Evolutionary conservation across 306 rosid species (phyloP).

Genomic region (Malus orientalis): DNA sequence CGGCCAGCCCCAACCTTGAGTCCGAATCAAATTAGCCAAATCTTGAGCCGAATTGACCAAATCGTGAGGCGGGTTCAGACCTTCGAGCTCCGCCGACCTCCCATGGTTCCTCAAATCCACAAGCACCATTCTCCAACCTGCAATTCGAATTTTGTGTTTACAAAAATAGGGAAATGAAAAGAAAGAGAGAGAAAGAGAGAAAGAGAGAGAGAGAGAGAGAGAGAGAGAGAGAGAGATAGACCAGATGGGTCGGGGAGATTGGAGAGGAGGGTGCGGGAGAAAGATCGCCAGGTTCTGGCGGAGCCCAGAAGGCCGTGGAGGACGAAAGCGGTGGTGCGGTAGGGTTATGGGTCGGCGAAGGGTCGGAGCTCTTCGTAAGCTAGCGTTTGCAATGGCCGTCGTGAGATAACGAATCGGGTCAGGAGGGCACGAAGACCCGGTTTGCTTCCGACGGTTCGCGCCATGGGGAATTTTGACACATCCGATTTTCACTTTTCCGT

Average conservation of each 20-base stretch:
- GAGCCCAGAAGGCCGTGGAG: slow-evolving; percentile 90
- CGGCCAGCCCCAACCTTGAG: slow-evolving; percentile 82
- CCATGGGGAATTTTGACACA: slow-evolving; percentile 22
- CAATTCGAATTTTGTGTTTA: too few species aligned
- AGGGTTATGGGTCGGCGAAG: slow-evolving; percentile 26
- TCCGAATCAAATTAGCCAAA: slow-evolving; percentile 58
- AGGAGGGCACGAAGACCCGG: slow-evolving; percentile 9
- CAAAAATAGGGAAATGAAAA: background rate
- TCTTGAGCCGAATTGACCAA: slow-evolving; percentile 71
- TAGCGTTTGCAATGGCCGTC: slow-evolving; percentile 39
- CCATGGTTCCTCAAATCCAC: slow-evolving; percentile 95
- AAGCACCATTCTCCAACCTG: slow-evolving; percentile 71
- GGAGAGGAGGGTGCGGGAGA: slow-evolving; percentile 61
- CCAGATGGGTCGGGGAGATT: slow-evolving; percentile 56
- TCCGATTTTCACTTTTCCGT: too few species aligned
- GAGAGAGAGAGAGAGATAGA: background rate
- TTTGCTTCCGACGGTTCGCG: slow-evolving; percentile 33
- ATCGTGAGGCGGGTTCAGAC: slow-evolving; percentile 60
- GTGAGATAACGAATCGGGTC: slow-evolving; percentile 43
- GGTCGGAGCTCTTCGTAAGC: slow-evolving; percentile 67
- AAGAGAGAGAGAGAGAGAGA: too few species aligned
- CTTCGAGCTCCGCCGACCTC: slow-evolving; percentile 52
- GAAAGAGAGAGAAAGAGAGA: background rate
- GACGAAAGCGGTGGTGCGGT: slow-evolving; percentile 64
- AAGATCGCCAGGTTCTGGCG: slow-evolving; percentile 75